Conservation (phyloP, 2,329 filamentous ascomycete species). For the Claviceps citrina region DNA sequence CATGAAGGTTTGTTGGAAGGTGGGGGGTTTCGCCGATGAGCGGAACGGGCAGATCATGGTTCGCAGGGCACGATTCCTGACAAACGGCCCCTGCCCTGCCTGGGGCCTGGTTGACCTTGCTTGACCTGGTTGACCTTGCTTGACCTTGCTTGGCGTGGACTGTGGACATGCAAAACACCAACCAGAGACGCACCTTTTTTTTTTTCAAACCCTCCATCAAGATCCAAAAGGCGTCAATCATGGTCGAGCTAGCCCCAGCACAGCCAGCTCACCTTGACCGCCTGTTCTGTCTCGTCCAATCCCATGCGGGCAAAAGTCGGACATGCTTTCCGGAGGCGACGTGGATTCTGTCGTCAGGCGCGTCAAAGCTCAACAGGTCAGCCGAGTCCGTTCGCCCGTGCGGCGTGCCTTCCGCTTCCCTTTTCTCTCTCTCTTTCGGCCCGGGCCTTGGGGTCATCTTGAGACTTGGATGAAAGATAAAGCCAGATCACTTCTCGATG, state of each 20-base stretch:
- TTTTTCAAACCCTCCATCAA: too few species aligned
- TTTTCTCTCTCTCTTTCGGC: neutral
- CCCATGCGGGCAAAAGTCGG: conserved; percentile 4
- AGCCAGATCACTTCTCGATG: neutral
- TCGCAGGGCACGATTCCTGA: conserved; percentile 8
- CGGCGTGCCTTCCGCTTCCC: neutral
- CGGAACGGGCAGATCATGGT: conserved; percentile 9
- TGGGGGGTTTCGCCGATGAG: too few species aligned
- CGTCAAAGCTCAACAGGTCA: too few species aligned
- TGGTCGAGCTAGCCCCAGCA: too few species aligned
- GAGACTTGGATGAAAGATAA: neutral
- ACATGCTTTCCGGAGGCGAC: conserved; percentile 5
- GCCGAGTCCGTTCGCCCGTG: too few species aligned
- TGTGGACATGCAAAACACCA: conserved; percentile 6
- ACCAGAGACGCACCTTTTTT: neutral
- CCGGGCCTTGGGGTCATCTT: conserved; percentile 1
- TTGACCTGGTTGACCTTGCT: too few species aligned
- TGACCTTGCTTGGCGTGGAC: conserved; percentile 2
- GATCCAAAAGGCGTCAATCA: too few species aligned
- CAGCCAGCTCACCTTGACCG: conserved; percentile 6
- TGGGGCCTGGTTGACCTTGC: too few species aligned
- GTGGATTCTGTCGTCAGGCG: conserved; percentile 4
- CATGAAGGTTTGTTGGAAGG: too few species aligned
- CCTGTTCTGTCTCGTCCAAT: conserved; percentile 6
- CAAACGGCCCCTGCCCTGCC: too few species aligned